Evolutionary conservation across 257 asterid species (phyloP).

Genomic region (Solanum bulbocastanum): DNA sequence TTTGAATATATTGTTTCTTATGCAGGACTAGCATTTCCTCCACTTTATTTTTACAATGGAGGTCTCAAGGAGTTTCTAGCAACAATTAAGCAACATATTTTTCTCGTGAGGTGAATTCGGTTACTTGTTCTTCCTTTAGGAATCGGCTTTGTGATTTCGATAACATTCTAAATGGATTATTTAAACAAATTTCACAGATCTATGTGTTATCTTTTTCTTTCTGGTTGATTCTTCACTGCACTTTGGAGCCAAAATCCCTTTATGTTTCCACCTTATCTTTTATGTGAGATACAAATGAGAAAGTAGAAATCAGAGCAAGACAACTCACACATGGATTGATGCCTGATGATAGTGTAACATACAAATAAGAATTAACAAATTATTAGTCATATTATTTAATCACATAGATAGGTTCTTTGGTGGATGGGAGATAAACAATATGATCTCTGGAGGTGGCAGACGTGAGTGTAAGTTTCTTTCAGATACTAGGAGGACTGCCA

Average conservation of each 20-base stretch:
- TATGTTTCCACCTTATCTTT: neutral
- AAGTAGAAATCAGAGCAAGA: neutral
- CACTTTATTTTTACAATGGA: slow-evolving; percentile 93
- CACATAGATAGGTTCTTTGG: neutral
- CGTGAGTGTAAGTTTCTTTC: neutral
- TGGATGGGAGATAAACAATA: neutral
- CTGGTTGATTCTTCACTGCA: neutral
- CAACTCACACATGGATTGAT: neutral
- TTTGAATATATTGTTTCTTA: slow-evolving; percentile 4
- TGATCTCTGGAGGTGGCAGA: neutral
- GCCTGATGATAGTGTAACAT: neutral
- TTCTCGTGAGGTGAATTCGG: slow-evolving; percentile 65
- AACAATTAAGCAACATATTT: slow-evolving; percentile 67
- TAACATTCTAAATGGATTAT: neutral
- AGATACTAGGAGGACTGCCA: neutral
- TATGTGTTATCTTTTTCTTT: neutral
- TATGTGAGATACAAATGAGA: neutral
- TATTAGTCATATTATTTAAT: neutral
- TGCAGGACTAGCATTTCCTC: slow-evolving; percentile 91
- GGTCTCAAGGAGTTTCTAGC: slow-evolving; percentile 92
- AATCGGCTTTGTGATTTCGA: neutral
- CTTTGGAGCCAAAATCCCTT: neutral
- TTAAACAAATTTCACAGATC: neutral
- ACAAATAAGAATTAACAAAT: neutral
- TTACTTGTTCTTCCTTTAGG: slow-evolving; percentile 5